A percentile compares a stretch with the other conserved stretches of the same genome.
Evolutionary conservation across 768 basidiomycete species (phyloP).

Genomic region (Basidioascus undulatus): DNA sequence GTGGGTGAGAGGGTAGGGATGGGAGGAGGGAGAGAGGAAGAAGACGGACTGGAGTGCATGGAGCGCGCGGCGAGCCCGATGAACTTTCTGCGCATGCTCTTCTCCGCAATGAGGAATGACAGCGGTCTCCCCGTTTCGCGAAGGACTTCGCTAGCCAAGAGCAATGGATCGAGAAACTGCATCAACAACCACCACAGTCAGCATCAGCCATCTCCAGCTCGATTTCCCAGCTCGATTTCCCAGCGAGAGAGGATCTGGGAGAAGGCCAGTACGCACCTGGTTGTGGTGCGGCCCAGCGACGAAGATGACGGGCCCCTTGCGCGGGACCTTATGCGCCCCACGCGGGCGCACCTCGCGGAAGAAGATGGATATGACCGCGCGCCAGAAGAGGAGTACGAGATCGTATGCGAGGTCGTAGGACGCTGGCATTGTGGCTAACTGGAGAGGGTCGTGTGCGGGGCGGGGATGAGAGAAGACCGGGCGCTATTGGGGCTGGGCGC

Average conservation of each 20-base stretch:
- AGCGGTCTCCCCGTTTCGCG: conserved; percentile 60
- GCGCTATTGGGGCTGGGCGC: no score
- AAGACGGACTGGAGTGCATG: conserved; percentile 58
- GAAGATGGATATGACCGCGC: conserved; percentile 69
- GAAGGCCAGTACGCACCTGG: conserved; percentile 31
- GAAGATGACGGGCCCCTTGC: conserved; percentile 45
- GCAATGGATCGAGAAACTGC: conserved; percentile 77
- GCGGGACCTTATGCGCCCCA: conserved; percentile 83
- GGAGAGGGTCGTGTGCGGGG: no score
- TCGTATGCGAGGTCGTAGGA: conserved; percentile 30
- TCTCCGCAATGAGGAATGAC: conserved; percentile 68
- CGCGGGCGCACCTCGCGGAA: conserved; percentile 86
- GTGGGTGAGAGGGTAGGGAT: not conserved
- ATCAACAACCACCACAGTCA: not conserved
- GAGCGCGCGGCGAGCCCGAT: conserved; percentile 58
- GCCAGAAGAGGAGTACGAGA: conserved; percentile 59
- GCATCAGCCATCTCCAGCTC: not conserved
- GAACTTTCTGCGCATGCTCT: conserved; percentile 54
- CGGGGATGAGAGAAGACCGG: no score
- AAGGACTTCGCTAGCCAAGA: conserved; percentile 62
- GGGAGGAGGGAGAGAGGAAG: not conserved
- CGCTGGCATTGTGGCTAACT: no score
- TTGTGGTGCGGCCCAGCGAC: conserved; percentile 83
- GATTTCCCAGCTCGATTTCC: not conserved
- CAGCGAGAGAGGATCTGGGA: not conserved